A percentile compares a stretch with the other conserved stretches of the same genome.
Conservation (phyloP, 2,329 filamentous ascomycete genomes). For the Sclerotinia nivalis region DNA sequence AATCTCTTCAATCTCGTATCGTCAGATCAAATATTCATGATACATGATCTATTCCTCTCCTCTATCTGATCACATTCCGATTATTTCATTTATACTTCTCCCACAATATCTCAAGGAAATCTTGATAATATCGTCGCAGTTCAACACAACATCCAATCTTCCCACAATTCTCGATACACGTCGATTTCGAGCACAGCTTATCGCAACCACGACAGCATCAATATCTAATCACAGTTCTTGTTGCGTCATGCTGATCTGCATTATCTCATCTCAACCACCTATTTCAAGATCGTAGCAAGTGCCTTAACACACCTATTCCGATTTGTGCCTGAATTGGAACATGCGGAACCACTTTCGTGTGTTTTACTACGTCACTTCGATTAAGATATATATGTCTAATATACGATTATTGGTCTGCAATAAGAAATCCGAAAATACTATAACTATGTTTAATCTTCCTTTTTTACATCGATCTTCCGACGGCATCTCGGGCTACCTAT, state of each 20-base stretch:
- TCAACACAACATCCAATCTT: neutral
- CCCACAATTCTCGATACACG: neutral
- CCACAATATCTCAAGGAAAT: neutral
- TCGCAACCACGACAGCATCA: neutral
- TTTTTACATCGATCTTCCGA: neutral
- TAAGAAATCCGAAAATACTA: neutral
- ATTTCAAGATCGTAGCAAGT: neutral
- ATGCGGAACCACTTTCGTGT: neutral
- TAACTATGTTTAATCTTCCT: neutral
- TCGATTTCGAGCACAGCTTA: neutral
- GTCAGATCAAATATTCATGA: neutral
- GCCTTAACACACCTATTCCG: neutral
- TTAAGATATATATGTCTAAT: neutral
- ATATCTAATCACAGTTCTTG: neutral
- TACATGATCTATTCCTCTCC: neutral
- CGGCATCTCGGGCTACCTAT: neutral
- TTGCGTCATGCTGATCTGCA: neutral
- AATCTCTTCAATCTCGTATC: neutral
- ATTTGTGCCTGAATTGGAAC: neutral
- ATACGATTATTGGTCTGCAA: neutral
- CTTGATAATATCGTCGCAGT: slow-evolving; percentile 2
- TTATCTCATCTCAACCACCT: slow-evolving; percentile 1
- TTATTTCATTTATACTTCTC: neutral
- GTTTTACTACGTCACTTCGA: neutral
- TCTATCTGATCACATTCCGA: neutral